Evolutionary conservation across 192 early-diverging fungal genomes (phyloP).

Genomic region (Phlyctochytrium arcticum): DNA sequence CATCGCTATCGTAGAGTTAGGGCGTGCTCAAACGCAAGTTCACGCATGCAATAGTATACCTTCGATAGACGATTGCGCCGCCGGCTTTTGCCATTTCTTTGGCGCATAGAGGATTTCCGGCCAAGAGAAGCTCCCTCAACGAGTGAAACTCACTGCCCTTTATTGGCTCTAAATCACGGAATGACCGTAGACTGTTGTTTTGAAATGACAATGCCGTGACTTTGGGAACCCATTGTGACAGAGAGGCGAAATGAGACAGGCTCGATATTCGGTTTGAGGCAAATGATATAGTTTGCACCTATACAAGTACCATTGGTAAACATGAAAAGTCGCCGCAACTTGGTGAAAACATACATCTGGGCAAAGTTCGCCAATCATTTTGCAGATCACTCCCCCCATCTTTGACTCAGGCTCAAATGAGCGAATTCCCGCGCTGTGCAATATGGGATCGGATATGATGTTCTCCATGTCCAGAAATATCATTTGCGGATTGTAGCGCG

Average conservation of each 20-base stretch:
- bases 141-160: slow-evolving; percentile 26
- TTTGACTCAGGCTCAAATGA: slow-evolving; percentile 30
- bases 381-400: slow-evolving; percentile 45
- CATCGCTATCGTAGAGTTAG: slow-evolving; percentile 15
- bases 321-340: neutral
- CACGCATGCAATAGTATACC: neutral
- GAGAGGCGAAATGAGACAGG: slow-evolving; percentile 25
- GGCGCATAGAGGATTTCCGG: slow-evolving; percentile 33
- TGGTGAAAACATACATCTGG: slow-evolving; percentile 26
- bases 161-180: slow-evolving; percentile 30
- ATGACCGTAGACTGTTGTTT: slow-evolving; percentile 27
- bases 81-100: slow-evolving; percentile 31
- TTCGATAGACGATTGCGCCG: slow-evolving; percentile 22
- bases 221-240: slow-evolving; percentile 28
- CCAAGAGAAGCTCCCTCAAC: slow-evolving; percentile 31
- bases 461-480: slow-evolving; percentile 27
- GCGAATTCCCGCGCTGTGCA: slow-evolving; percentile 15
- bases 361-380: slow-evolving; percentile 36
- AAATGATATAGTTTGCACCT: slow-evolving; percentile 38
- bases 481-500: slow-evolving; percentile 21
- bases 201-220: slow-evolving; percentile 36
- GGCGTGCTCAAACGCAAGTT: neutral
- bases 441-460: slow-evolving; percentile 22
- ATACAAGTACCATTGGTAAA: neutral
- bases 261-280: slow-evolving; percentile 19